Conservation (phyloP, 2,329 filamentous ascomycete genomes). For the Ceratocystiopsis brevicomis region DNA sequence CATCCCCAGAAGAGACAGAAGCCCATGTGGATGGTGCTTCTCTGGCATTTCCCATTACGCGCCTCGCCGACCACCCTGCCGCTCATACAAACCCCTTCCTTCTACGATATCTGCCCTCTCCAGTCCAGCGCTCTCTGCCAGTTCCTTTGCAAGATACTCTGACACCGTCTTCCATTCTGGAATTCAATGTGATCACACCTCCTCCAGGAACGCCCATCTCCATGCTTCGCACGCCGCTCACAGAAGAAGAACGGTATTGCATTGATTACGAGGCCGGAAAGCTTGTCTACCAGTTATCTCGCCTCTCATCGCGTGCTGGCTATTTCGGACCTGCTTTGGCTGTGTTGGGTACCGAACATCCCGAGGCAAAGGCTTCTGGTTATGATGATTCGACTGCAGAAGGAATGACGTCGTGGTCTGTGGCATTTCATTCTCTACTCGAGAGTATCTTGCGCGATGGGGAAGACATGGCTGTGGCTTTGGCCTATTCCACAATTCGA, state of each 20-base stretch:
- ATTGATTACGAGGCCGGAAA: slow-evolving; percentile 29
- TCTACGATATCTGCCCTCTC: slow-evolving; percentile 19
- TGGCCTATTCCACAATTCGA: slow-evolving; percentile 38
- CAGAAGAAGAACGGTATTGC: slow-evolving; percentile 15
- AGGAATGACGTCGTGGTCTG: slow-evolving; percentile 27
- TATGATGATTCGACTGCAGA: neutral
- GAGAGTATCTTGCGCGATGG: slow-evolving; percentile 38
- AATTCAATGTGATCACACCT: slow-evolving; percentile 24
- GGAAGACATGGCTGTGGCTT: slow-evolving; percentile 37
- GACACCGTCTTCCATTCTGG: neutral
- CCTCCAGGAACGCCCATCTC: slow-evolving; percentile 21
- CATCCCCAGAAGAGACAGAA: neutral
- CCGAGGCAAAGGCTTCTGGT: neutral
- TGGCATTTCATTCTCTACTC: slow-evolving; percentile 36
- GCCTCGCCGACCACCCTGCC: neutral
- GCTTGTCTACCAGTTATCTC: slow-evolving; percentile 25
- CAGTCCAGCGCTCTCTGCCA: slow-evolving; percentile 18
- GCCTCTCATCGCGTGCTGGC: slow-evolving; percentile 24
- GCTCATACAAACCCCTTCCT: slow-evolving; percentile 8
- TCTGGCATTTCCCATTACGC: neutral
- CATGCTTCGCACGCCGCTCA: slow-evolving; percentile 17
- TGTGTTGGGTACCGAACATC: slow-evolving; percentile 14
- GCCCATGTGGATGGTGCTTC: neutral
- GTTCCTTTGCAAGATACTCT: slow-evolving; percentile 9
- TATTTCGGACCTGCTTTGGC: slow-evolving; percentile 28